Evolutionary conservation across 768 basidiomycete genomes (phyloP).

Genomic region (Agaricus bisporus): DNA sequence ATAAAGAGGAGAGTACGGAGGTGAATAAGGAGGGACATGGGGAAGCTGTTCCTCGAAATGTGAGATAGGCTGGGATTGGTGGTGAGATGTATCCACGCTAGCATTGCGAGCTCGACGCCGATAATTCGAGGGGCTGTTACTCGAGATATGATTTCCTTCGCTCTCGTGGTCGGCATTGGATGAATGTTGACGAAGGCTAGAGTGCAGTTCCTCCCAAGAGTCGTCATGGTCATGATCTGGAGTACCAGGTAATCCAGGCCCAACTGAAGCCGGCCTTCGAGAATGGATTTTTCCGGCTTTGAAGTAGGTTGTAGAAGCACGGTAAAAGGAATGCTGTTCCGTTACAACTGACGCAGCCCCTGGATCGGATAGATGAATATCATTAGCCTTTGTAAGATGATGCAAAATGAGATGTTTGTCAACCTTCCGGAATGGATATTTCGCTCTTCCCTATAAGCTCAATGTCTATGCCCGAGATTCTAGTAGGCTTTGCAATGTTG

Average conservation of each 20-base stretch:
- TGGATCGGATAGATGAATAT: slow-evolving; percentile 13
- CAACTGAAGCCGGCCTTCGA: slow-evolving; percentile 38
- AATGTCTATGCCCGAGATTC: slow-evolving; percentile 81
- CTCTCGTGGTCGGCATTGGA: not conserved
- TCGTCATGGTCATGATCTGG: slow-evolving; percentile 22
- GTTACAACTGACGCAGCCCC: slow-evolving; percentile 72
- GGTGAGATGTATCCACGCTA: slow-evolving; percentile 29
- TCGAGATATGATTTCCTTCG: not conserved
- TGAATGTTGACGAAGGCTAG: not conserved
- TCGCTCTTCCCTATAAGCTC: slow-evolving; percentile 66
- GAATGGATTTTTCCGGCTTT: slow-evolving; percentile 39
- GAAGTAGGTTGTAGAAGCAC: slow-evolving; percentile 69
- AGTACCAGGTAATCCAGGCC: slow-evolving; percentile 29
- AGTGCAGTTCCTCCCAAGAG: slow-evolving; percentile 15
- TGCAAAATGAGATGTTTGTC: slow-evolving; percentile 14
- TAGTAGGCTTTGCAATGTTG: slow-evolving; percentile 65
- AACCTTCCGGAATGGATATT: slow-evolving; percentile 87
- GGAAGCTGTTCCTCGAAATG: slow-evolving; percentile 24
- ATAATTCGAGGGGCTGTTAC: not conserved
- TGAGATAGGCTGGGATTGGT: slow-evolving; percentile 27
- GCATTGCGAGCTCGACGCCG: slow-evolving; percentile 13
- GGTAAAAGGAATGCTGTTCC: slow-evolving; percentile 74
- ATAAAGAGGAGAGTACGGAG: slow-evolving; percentile 12
- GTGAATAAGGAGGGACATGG: slow-evolving; percentile 33
- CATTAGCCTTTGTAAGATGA: not conserved